Conservation (phyloP, 306 rosid genomes). For the Echinosophora koreensis region DNA sequence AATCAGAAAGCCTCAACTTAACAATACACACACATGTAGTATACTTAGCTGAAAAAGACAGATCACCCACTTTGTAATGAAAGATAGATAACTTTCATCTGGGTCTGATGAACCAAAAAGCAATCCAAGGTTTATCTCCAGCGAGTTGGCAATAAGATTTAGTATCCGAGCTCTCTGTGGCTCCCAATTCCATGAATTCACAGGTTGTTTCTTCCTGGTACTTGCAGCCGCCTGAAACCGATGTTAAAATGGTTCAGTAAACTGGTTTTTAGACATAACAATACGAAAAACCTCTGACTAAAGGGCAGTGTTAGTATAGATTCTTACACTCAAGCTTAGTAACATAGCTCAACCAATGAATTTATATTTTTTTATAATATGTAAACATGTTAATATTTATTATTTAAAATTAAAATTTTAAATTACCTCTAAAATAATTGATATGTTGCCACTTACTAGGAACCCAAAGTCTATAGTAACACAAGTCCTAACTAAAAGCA, state of each 20-base stretch:
- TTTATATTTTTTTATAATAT: too few species aligned
- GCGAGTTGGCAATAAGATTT: slow-evolving; percentile 82
- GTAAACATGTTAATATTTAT: too few species aligned
- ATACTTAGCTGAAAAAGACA: slow-evolving; percentile 3
- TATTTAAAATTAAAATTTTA: too few species aligned
- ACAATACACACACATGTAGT: not conserved
- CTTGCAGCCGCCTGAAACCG: slow-evolving; percentile 66
- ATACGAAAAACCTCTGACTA: slow-evolving; percentile 23
- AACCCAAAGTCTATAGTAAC: not conserved
- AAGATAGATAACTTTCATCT: slow-evolving; percentile 82
- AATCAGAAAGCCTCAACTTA: slow-evolving; percentile 40
- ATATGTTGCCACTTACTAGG: not conserved
- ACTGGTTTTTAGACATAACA: not conserved
- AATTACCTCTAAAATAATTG: not conserved
- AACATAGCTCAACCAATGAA: too few species aligned
- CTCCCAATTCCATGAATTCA: slow-evolving; percentile 91
- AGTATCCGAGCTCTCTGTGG: slow-evolving; percentile 83
- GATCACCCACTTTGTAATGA: slow-evolving; percentile 74
- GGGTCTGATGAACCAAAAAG: slow-evolving; percentile 82
- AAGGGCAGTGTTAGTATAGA: not conserved
- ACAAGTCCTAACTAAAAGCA: not conserved
- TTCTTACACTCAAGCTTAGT: too few species aligned
- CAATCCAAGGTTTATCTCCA: slow-evolving; percentile 83
- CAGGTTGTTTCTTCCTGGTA: slow-evolving; percentile 68
- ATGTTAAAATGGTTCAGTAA: slow-evolving; percentile 34